A percentile compares a stretch with the other conserved stretches of the same genome.
Conservation (phyloP, 2,329 filamentous ascomycete species). For the Lizonia empirigonia region DNA sequence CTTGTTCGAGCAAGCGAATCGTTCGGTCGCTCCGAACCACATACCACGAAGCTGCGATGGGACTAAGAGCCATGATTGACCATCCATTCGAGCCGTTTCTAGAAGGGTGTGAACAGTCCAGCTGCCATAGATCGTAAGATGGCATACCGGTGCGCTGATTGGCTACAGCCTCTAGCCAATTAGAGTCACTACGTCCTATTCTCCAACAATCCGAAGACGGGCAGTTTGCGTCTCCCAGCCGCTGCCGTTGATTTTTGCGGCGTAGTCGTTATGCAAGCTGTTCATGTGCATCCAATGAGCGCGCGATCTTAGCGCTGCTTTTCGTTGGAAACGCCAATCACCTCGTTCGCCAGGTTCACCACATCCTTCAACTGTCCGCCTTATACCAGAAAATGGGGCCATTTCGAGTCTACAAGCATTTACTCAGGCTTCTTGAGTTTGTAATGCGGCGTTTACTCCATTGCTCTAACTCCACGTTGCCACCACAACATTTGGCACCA, state of each 20-base stretch:
- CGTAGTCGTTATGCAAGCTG: slow-evolving; percentile 9
- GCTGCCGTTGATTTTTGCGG: slow-evolving; percentile 16
- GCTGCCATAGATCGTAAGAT: slow-evolving; percentile 2
- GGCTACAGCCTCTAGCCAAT: slow-evolving; percentile 6
- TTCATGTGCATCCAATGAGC: slow-evolving; percentile 9
- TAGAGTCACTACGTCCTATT: not conserved
- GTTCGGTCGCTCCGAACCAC: slow-evolving; percentile 10
- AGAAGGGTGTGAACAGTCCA: not conserved
- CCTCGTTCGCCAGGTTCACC: not conserved
- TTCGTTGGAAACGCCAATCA: slow-evolving; percentile 10
- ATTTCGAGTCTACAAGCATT: slow-evolving; percentile 12
- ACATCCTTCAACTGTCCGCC: slow-evolving; percentile 8
- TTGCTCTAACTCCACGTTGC: slow-evolving; percentile 13
- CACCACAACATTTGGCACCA: slow-evolving; percentile 5
- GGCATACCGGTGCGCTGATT: slow-evolving; percentile 4
- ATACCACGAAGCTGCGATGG: slow-evolving; percentile 1
- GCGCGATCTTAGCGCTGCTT: slow-evolving; percentile 15
- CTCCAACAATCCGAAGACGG: slow-evolving; percentile 7
- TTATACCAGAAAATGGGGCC: slow-evolving; percentile 6
- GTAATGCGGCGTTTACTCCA: slow-evolving; percentile 4
- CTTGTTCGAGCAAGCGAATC: not conserved
- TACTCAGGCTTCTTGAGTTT: slow-evolving; percentile 5
- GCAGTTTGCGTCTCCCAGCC: slow-evolving; percentile 16
- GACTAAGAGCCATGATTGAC: slow-evolving; percentile 1
- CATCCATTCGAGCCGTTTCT: not conserved